A percentile compares a stretch with the other conserved stretches of the same genome.
Evolutionary conservation across 1,284 basidiomycete genomes (phyloP).

Genomic region (Polyporus tsugae): DNA sequence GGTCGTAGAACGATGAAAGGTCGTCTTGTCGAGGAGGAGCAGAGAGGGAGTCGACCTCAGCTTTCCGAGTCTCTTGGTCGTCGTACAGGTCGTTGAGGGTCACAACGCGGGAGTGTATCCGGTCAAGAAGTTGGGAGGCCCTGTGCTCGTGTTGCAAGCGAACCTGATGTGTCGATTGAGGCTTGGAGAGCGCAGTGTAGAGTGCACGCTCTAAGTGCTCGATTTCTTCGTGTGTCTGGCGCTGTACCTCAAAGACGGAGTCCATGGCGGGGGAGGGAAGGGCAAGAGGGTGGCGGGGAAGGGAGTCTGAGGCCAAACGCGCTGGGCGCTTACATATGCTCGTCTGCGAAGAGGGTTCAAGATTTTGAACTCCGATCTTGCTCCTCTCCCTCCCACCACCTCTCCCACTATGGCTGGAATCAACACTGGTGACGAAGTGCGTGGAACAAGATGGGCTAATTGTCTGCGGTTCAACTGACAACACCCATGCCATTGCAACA

Average conservation of each 20-base stretch:
- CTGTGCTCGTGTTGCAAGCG: slow-evolving; percentile 87
- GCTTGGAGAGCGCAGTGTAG: slow-evolving; percentile 74
- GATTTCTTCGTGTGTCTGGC: slow-evolving; percentile 94
- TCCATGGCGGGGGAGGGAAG: slow-evolving; percentile 71
- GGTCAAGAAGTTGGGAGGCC: slow-evolving; percentile 85
- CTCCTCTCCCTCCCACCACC: slow-evolving; percentile 44
- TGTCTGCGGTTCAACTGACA: not conserved
- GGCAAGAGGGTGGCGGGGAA: slow-evolving; percentile 18
- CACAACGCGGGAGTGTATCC: slow-evolving; percentile 76
- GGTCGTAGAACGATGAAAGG: slow-evolving; percentile 92
- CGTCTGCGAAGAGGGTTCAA: slow-evolving; percentile 26
- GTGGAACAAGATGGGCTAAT: slow-evolving; percentile 13
- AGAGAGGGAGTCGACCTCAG: slow-evolving; percentile 69
- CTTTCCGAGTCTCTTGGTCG: slow-evolving; percentile 72
- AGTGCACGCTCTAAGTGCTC: slow-evolving; percentile 87
- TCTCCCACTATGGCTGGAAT: slow-evolving; percentile 75
- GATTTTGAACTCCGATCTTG: slow-evolving; percentile 65
- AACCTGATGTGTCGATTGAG: slow-evolving; percentile 65
- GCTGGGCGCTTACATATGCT: slow-evolving; percentile 20
- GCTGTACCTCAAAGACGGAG: slow-evolving; percentile 91
- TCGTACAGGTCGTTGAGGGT: slow-evolving; percentile 77
- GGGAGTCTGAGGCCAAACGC: slow-evolving; percentile 20
- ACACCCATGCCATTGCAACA: slow-evolving; percentile 34
- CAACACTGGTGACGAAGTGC: slow-evolving; percentile 79
- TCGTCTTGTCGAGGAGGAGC: slow-evolving; percentile 71